phyloP scores from a whole-genome alignment of 2,329 filamentous ascomycete species.

The Aspergillus persii region DNA sequence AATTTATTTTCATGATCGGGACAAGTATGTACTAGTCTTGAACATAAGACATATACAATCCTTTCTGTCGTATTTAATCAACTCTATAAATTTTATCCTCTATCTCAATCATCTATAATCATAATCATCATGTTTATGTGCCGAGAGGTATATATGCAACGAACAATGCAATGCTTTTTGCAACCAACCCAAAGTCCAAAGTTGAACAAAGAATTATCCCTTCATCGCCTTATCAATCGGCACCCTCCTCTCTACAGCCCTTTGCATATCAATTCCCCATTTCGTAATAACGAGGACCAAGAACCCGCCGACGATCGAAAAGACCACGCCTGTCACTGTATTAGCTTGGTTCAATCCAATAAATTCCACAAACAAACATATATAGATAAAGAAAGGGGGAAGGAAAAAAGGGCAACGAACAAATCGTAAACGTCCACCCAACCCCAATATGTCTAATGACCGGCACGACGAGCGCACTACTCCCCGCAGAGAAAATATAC shows the following conservation, averaged over 20 bases:
- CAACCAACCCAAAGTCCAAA: no score
- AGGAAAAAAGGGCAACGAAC: slow-evolving; percentile 32
- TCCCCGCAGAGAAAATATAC: slow-evolving; percentile 70
- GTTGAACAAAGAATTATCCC: no score
- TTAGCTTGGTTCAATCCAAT: not conserved
- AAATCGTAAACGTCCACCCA: slow-evolving; percentile 76
- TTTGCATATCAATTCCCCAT: slow-evolving; percentile 34
- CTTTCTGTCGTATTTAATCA: not conserved
- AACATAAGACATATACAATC: no score
- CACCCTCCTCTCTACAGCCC: not conserved
- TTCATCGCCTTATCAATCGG: not conserved
- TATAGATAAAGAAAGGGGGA: slow-evolving; percentile 45
- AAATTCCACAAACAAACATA: no score
- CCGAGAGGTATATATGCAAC: no score
- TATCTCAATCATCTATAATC: not conserved
- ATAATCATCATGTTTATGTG: not conserved
- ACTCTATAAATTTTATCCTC: not conserved
- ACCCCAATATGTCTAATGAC: slow-evolving; percentile 70
- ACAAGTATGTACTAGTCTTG: no score
- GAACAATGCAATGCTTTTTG: no score
- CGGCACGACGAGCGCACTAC: slow-evolving; percentile 69
- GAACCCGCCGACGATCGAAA: slow-evolving; percentile 28
- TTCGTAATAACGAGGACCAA: slow-evolving; percentile 28
- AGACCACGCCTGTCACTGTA: slow-evolving; percentile 23
- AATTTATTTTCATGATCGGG: not conserved